phyloP scores from a whole-genome alignment of 2,329 filamentous ascomycete genomes.

The Magnaporthiopsis incrustans region DNA sequence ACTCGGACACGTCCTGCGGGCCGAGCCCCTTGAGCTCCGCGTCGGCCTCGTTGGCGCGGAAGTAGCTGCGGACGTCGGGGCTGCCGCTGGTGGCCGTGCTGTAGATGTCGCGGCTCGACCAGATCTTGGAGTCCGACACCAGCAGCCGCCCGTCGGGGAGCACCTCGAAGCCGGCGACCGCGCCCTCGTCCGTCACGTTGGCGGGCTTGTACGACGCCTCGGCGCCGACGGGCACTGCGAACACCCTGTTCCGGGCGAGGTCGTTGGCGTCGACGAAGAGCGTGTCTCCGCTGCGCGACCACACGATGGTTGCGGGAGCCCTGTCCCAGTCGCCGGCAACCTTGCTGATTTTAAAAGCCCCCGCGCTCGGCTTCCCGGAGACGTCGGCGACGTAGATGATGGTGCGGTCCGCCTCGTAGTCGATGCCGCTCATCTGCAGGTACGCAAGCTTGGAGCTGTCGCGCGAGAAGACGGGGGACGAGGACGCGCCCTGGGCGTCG shows the following conservation, averaged over 20 bases:
- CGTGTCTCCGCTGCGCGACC: slow-evolving; percentile 17
- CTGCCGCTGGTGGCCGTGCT: slow-evolving; percentile 19
- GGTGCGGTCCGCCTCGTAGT: slow-evolving; percentile 44
- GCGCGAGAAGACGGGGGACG: slow-evolving; percentile 42
- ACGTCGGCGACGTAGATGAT: slow-evolving; percentile 23
- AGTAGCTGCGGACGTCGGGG: slow-evolving; percentile 19
- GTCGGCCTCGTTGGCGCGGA: slow-evolving; percentile 27
- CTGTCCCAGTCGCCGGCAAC: slow-evolving; percentile 25
- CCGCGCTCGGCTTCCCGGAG: slow-evolving; percentile 34
- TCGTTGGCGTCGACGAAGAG: slow-evolving; percentile 23
- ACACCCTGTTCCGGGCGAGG: slow-evolving; percentile 22
- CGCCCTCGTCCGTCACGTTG: slow-evolving; percentile 26
- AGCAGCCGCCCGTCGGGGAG: slow-evolving; percentile 21
- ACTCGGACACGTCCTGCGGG: slow-evolving; percentile 24
- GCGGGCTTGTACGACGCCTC: slow-evolving; percentile 20
- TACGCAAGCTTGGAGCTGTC: slow-evolving; percentile 51
- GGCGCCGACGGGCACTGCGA: slow-evolving; percentile 19
- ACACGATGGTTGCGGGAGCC: slow-evolving; percentile 18
- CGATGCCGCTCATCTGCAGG: slow-evolving; percentile 50
- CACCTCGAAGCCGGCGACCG: slow-evolving; percentile 19
- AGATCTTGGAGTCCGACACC: slow-evolving; percentile 26
- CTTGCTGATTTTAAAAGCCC: slow-evolving; percentile 29
- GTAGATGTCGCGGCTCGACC: slow-evolving; percentile 26
- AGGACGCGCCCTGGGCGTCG: slow-evolving; percentile 25
- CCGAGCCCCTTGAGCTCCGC: slow-evolving; percentile 23